Evolutionary conservation across 805 yeast genomes (phyloP).

Genomic region (Yarrowia sp.): DNA sequence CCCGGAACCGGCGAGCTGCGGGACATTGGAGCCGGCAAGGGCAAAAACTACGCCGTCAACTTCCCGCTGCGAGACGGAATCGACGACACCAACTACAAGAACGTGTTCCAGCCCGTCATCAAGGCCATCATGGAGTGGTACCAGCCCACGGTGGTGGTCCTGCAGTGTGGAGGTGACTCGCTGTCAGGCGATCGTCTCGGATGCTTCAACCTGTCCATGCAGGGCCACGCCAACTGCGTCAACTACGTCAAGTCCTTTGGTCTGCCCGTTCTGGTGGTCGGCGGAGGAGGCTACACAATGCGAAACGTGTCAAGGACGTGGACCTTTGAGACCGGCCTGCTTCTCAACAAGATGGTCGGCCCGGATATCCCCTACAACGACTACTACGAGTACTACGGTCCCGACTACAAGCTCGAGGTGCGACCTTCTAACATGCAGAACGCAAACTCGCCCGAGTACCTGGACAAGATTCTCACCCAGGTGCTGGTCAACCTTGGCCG

Average conservation of each 20-base stretch:
- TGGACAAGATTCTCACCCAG: conserved; percentile 80
- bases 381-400: conserved; percentile 96
- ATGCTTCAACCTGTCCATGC: conserved; percentile 88
- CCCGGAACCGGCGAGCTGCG: conserved; percentile 96
- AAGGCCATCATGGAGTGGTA: conserved; percentile 89
- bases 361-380: conserved; percentile 89
- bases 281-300: conserved; percentile 99
- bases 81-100: conserved; percentile 90
- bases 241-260: conserved; percentile 87
- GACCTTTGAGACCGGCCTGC: conserved; percentile 90
- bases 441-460: conserved; percentile 91
- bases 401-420: conserved; percentile 93
- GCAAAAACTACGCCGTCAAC: conserved; percentile 85
- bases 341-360: conserved; percentile 63
- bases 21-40: conserved; percentile 87
- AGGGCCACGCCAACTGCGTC: conserved; percentile 96
- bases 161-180: conserved; percentile 98
- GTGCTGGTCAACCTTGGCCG: conserved; percentile 80
- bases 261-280: conserved; percentile 86
- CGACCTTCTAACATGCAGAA: conserved; percentile 96
- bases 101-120: conserved; percentile 66
- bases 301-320: conserved; percentile 92
- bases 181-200: conserved; percentile 93
- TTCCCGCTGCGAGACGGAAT: conserved; percentile 95
- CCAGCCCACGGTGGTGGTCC: conserved; percentile 91